phyloP scores from a whole-genome alignment of 2,329 filamentous ascomycete species.

The Coniochaeta hoffmannii region DNA sequence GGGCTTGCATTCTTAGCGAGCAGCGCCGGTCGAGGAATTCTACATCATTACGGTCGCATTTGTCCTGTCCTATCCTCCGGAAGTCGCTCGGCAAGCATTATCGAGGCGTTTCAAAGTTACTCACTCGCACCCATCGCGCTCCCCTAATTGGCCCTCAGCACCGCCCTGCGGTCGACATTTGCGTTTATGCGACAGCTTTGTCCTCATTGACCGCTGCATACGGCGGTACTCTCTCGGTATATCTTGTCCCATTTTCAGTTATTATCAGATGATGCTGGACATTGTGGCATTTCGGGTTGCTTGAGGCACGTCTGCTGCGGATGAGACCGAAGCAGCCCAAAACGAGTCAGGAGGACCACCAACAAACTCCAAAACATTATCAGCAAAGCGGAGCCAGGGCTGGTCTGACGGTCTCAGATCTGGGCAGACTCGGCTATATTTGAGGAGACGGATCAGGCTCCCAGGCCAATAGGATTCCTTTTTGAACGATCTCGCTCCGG shows the following conservation, averaged over 20 bases:
- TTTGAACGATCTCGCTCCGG: not conserved
- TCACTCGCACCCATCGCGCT: not conserved
- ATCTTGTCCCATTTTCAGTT: not conserved
- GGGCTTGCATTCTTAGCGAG: not conserved
- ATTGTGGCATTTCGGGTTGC: not conserved
- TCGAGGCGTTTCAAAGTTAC: not conserved
- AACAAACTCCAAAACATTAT: not conserved
- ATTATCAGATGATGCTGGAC: not conserved
- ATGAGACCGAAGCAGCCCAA: not conserved
- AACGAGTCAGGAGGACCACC: not conserved
- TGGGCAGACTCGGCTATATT: not conserved
- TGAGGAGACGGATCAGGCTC: not conserved
- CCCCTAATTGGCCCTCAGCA: not conserved
- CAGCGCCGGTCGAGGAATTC: not conserved
- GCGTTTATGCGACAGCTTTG: not conserved
- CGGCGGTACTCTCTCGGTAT: not conserved
- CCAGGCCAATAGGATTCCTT: not conserved
- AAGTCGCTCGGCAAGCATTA: not conserved
- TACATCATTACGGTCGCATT: not conserved
- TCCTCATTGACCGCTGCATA: not conserved
- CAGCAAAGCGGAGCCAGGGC: not conserved
- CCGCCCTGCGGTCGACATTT: not conserved
- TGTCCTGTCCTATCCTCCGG: not conserved
- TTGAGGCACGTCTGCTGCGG: not conserved
- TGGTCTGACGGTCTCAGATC: not conserved